A percentile compares a stretch with the other conserved stretches of the same genome.
These are phyloP conservation scores for Ogataea kodamae DNA, from an alignment of 805 yeast species.

Conservation along the genomic window DNA sequence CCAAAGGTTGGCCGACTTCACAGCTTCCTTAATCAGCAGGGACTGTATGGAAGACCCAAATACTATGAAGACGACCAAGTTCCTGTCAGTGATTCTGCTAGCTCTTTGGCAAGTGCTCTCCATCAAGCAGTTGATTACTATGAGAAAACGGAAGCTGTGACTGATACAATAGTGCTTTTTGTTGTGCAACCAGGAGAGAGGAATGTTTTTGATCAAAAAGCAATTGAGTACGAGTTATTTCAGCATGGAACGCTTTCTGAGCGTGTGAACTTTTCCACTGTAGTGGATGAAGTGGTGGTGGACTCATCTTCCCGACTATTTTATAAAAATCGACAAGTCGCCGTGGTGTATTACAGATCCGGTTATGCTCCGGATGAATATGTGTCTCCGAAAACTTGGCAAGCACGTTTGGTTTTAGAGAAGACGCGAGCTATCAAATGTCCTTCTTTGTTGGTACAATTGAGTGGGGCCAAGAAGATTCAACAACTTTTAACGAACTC, in stretches of 20 bases:
- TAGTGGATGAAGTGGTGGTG: conserved; percentile 32
- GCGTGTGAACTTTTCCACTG: conserved; percentile 33
- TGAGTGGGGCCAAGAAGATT: conserved; percentile 89
- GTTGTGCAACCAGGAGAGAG: conserved; percentile 83
- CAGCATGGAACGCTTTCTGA: conserved; percentile 53
- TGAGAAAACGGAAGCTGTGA: conserved; percentile 29
- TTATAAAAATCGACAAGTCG: conserved; percentile 63
- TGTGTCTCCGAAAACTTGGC: conserved; percentile 66
- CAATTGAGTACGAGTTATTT: conserved; percentile 68
- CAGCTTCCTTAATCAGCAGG: conserved; percentile 54
- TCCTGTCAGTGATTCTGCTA: conserved; percentile 62
- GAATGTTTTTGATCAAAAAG: conserved; percentile 89
- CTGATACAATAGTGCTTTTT: conserved; percentile 58
- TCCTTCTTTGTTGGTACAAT: conserved; percentile 84
- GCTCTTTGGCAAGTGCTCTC: conserved; percentile 62
- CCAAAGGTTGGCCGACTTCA: conserved; percentile 77
- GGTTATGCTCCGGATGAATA: conserved; percentile 89
- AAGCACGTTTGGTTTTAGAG: conserved; percentile 69
- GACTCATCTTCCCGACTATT: conserved; percentile 48
- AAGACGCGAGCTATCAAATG: conserved; percentile 80
- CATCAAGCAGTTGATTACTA: conserved; percentile 64
- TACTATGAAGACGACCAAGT: conserved; percentile 47
- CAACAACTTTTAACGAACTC: conserved; percentile 80
- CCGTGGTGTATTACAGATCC: conserved; percentile 86
- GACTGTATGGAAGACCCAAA: conserved; percentile 49